Percentiles rank a stretch among this genome's conserved stretches.
phyloP scores from a whole-genome alignment of 1,139 yeast species.

The Nematodospora anomalae region DNA sequence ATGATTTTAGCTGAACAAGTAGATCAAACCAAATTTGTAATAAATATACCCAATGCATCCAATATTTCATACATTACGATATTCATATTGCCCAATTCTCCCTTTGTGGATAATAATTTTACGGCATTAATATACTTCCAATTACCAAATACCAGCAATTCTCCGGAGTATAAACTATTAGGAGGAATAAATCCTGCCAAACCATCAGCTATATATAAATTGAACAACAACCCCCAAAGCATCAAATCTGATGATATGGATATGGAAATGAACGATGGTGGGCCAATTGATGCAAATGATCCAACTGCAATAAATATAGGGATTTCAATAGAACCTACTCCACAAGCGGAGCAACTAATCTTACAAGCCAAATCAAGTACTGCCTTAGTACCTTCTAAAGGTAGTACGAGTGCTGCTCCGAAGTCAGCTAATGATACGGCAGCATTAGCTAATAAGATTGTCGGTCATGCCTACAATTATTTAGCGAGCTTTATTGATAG shows the following conservation, averaged over 20 bases:
- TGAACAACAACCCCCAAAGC: slow-evolving; percentile 52
- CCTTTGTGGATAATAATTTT: slow-evolving; percentile 60
- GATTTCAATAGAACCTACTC: slow-evolving; percentile 79
- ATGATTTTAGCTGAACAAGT: slow-evolving; percentile 60
- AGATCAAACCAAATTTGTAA: slow-evolving; percentile 62
- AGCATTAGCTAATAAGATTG: slow-evolving; percentile 79
- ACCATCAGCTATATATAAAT: slow-evolving; percentile 89
- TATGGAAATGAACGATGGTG: slow-evolving; percentile 36
- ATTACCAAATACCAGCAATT: slow-evolving; percentile 47
- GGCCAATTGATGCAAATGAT: slow-evolving; percentile 21
- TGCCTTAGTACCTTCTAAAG: slow-evolving; percentile 16
- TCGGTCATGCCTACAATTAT: slow-evolving; percentile 88
- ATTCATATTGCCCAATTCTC: slow-evolving; percentile 70
- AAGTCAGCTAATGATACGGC: slow-evolving; percentile 29
- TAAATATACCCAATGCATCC: slow-evolving; percentile 60
- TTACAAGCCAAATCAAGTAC: slow-evolving; percentile 26
- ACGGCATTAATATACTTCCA: slow-evolving; percentile 90
- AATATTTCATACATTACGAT: slow-evolving; percentile 71
- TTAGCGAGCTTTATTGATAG: slow-evolving; percentile 80
- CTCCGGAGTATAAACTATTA: slow-evolving; percentile 66
- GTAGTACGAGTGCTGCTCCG: slow-evolving; percentile 20
- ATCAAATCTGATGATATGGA: slow-evolving; percentile 26
- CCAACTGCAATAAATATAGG: slow-evolving; percentile 62
- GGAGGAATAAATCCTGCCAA: slow-evolving; percentile 74
- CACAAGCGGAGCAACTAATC: slow-evolving; percentile 55